Base-by-base conservation (phyloP, 495 filamentous ascomycete species). In the Penicillium antarcticum region DNA sequence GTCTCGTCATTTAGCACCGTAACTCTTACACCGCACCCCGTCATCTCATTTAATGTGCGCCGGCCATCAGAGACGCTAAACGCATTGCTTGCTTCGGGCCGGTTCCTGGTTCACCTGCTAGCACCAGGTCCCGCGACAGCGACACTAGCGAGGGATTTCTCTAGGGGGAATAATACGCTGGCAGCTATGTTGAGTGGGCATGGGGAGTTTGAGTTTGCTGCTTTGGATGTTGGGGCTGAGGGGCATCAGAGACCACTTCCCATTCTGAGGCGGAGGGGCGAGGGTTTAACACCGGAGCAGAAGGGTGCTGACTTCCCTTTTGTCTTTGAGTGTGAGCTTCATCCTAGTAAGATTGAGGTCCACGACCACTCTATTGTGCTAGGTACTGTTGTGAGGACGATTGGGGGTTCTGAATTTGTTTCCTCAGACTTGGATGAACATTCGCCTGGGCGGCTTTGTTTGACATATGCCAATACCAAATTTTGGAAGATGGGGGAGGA, bases 1-100 rank as follows among this genome's bases (percentile, higher is more conserved):
- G 84, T 92, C 56, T 95, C 90, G 16, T 91, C 87, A 11, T 87
- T 95, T 72, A 91, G 80, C 16, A 89, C 87, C 0, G 79, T 95
- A 19, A 80, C 85, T 0, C 73, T 94, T 1, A 50, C 60, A 11
- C 89, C 89, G 0, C 57, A 70, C 4, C 88, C 90, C 0, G 74
- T 86, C 21, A 77, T 94, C 32, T 85, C 84, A 31, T 92, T 95
- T 79, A 95, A 95, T 58, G 78, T 95, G 51, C 78, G 77, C 18
- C 70, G 78, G 5, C 88, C 89, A 9, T 89, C 86, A 26, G 79
- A 79, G n/a, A 95, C 88, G 3, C 70, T 85, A 32, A 72, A 76
- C 50, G 86, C 87, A 0, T 74, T 95, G 4, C 57, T 72, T 31
- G 52, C 63, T 6, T 81, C 70, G 0, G 50, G 61, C 3, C 58